These are phyloP conservation scores for Myxozyma nipponensis DNA, from an alignment of 805 yeast species.

Conservation along the genomic window DNA sequence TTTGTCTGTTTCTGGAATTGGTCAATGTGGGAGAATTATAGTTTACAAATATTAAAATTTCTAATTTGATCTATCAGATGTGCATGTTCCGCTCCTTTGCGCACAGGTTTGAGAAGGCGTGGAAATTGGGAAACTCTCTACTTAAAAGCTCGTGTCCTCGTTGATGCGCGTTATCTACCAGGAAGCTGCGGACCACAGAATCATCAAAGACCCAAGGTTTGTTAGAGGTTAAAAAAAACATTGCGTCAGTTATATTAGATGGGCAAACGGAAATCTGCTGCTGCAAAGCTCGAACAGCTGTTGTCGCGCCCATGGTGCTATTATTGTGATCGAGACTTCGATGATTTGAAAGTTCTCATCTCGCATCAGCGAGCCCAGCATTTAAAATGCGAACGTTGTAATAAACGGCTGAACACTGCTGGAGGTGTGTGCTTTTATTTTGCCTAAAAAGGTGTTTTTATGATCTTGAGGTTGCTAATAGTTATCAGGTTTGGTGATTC, in stretches of 20 bases:
- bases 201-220: no score
- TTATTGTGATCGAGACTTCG: constrained; percentile 31
- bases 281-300: constrained; percentile 14
- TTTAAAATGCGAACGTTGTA: constrained; percentile 30
- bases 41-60: no score
- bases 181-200: no score
- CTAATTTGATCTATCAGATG: no score
- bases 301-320: constrained; percentile 31
- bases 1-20: no score
- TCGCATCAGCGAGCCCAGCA: constrained; percentile 31
- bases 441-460: neutral
- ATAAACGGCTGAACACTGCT: constrained; percentile 29
- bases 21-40: no score
- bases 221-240: no score
- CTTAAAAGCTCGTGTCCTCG: no score
- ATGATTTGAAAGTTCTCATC: constrained; percentile 30
- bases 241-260: constrained; percentile 2
- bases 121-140: no score
- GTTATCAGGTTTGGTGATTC: constrained; percentile 25
- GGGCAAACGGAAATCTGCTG: constrained; percentile 25
- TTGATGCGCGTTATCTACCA: no score
- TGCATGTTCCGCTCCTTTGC: no score
- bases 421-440: constrained; percentile 20
- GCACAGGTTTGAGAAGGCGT: no score
- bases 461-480: neutral